Percentiles rank a stretch among this genome's conserved stretches.
These are phyloP conservation scores for Bruguiera parviflora DNA, from an alignment of 345 rosid genomes.

Conservation along the genomic window DNA sequence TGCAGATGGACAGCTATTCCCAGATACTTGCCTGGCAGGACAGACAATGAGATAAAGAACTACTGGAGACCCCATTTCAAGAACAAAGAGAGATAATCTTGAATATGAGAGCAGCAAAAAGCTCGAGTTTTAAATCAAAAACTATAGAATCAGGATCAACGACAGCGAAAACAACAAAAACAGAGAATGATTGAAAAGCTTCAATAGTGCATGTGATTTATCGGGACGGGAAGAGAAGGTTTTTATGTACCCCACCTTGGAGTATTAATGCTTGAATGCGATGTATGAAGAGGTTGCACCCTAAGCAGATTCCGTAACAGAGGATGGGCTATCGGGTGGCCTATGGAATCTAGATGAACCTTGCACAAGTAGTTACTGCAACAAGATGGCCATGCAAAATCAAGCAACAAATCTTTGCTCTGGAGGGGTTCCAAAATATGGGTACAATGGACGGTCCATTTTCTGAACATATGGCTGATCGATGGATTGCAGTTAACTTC, in stretches of 20 bases:
- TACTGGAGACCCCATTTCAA: background rate
- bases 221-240: background rate
- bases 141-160: background rate
- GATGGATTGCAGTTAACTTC: too few species aligned
- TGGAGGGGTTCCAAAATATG: too few species aligned
- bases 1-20: background rate
- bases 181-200: background rate
- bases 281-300: background rate
- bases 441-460: too few species aligned
- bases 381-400: too few species aligned
- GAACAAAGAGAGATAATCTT: background rate
- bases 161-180: background rate
- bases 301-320: background rate
- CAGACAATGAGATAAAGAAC: background rate
- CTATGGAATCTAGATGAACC: constrained; percentile 5
- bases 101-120: background rate
- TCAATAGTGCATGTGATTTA: background rate
- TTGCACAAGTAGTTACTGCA: too few species aligned
- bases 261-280: background rate
- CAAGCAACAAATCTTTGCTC: too few species aligned
- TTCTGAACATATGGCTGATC: too few species aligned
- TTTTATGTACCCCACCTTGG: background rate
- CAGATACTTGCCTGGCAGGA: background rate
- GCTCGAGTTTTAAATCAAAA: background rate
- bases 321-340: constrained; percentile 12